Conservation (phyloP, 2,329 filamentous ascomycete genomes). For the Fusarium sp. region DNA sequence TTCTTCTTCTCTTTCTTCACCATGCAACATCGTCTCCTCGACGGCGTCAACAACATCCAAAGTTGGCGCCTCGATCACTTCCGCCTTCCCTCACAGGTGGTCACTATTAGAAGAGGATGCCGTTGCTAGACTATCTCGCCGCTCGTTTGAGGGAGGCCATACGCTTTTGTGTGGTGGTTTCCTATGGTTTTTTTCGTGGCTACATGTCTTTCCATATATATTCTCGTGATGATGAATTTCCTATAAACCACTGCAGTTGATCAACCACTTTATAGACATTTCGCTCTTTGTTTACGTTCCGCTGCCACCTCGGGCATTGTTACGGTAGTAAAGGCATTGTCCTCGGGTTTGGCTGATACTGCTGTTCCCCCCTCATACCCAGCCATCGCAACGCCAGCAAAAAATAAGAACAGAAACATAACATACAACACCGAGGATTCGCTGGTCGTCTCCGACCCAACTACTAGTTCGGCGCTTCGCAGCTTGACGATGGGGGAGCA, state of each 20-base stretch:
- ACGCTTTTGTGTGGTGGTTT: constrained; percentile 52
- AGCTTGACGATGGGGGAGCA: constrained; percentile 29
- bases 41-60: constrained; percentile 38
- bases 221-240: constrained; percentile 6
- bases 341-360: no score
- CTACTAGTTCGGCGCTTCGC: constrained; percentile 31
- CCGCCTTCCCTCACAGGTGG: constrained; percentile 38
- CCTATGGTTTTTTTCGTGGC: constrained; percentile 55
- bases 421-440: constrained; percentile 35
- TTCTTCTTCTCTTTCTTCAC: constrained; percentile 32
- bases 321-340: no score
- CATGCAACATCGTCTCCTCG: constrained; percentile 48
- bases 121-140: constrained; percentile 53
- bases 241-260: no score
- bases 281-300: no score
- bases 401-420: constrained; percentile 18
- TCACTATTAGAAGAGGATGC: constrained; percentile 30
- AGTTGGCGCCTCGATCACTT: constrained; percentile 38
- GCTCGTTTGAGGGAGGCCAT: constrained; percentile 57
- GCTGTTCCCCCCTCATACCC: not conserved
- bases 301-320: no score
- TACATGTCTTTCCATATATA: constrained; percentile 44
- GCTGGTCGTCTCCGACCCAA: constrained; percentile 32
- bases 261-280: no score
- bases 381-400: not conserved